Evolutionary conservation across 495 filamentous ascomycete genomes (phyloP), one percentile per base, ranked within the genome.

Genomic region (Penicillium pulvis): DNA sequence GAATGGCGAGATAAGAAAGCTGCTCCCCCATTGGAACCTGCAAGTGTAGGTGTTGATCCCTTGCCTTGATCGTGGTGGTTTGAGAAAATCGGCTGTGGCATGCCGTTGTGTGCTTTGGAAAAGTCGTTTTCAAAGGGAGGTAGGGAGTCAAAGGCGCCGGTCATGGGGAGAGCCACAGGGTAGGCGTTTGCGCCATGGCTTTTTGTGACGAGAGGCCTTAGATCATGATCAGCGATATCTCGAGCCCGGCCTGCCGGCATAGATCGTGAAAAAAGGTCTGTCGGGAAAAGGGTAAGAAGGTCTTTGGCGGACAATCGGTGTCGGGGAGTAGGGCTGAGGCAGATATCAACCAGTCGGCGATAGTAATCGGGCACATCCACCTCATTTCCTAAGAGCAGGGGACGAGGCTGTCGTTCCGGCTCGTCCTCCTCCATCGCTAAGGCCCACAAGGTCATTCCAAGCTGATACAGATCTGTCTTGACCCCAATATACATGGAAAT

Each of bases 401-500:
- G 94, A n/a, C 90, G 84, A 43, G 78, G 82, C 51, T 88, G 83
- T 17, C 84, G 79, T 69, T 98, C 94, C 5, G 94, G 94, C 63
- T 98, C 94, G 63, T 97, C 94, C 41, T 91, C 83, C 59, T 90
- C 83, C 61, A 86, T 90, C 4, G 91, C 93, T 36, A 98, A 75
- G 8, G 91, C 92, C 92, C 93, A 98, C 4, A 98, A 80, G 2
- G 96, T 93, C 95, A 98, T 98, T 26, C 94, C 94, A 3, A 98
- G 80, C 66, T 98, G 94, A 66, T 87, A 98, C 2, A 98, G 79
- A 71, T 98, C 94, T 0, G 93, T 96, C 72, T 98, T 98, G 73
- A 97, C 91, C 6, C 94, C 94, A 69, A 98, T 98, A 69, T 96
- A 97, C 90, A 98, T 97, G 28, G 91, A 90, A 30, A 98, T 94